A percentile compares a stretch with the other conserved stretches of the same genome.
Evolutionary conservation across 2,329 filamentous ascomycete genomes (phyloP).

Genomic region (Penicillium sp.): DNA sequence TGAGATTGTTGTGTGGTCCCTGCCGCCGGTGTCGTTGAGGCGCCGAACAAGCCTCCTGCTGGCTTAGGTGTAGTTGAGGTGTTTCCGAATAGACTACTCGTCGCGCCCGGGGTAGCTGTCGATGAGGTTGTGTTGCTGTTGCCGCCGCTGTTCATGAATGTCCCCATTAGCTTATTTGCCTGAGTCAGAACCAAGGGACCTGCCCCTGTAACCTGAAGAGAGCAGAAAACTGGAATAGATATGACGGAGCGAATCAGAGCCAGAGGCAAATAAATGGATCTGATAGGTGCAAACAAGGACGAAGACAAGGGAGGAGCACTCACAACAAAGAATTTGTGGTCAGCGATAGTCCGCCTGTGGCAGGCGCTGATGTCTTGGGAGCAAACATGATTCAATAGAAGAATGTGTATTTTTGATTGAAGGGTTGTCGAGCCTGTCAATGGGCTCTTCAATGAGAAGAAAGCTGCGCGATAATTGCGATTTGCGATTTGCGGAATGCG

Average conservation of each 20-base stretch:
- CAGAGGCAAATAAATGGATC: conserved; percentile 1
- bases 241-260: conserved; percentile 2
- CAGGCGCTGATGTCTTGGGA: conserved; percentile 34
- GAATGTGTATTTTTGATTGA: conserved; percentile 4
- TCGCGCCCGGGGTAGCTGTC: conserved; percentile 27
- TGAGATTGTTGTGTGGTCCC: conserved; percentile 31
- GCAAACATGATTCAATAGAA: conserved; percentile 33
- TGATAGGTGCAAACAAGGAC: conserved; percentile 6
- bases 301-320: conserved; percentile 22
- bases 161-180: conserved; percentile 17
- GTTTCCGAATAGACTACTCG: conserved; percentile 33
- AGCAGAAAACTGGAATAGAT: neutral
- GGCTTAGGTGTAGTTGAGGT: conserved; percentile 32
- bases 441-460: neutral
- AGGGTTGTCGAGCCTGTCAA: conserved; percentile 3
- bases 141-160: conserved; percentile 17
- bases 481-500: no score
- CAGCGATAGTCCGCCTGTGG: conserved; percentile 46
- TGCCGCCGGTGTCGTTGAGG: conserved; percentile 16
- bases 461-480: conserved; percentile 12
- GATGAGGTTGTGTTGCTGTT: conserved; percentile 30
- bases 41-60: conserved; percentile 33
- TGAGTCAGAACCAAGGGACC: neutral
- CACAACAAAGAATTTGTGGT: conserved; percentile 54
- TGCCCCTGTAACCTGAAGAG: neutral